phyloP scores from a whole-genome alignment of 306 rosid species.

The Fragaria vesca region DNA sequence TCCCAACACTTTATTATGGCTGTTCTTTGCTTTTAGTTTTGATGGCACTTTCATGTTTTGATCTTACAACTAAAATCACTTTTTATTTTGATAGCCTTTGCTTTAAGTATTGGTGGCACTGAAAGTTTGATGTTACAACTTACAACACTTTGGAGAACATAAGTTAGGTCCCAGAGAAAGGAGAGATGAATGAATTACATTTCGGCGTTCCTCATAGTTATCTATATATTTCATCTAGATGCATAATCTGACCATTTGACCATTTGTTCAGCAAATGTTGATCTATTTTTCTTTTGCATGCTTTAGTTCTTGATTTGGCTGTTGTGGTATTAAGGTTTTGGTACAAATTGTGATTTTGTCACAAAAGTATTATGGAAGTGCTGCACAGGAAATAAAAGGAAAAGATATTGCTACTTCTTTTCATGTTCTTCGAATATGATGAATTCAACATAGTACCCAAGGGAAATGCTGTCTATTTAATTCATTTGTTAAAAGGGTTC shows the following conservation, averaged over 20 bases:
- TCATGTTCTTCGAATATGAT: not conserved
- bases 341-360: not conserved
- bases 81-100: not conserved
- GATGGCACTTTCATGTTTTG: not conserved
- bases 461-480: not conserved
- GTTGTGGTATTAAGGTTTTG: not conserved
- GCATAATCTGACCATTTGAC: not conserved
- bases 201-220: not conserved
- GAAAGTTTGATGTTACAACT: not conserved
- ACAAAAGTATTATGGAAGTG: not conserved
- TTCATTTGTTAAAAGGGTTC: no score
- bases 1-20: not conserved
- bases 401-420: not conserved
- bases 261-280: not conserved
- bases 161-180: not conserved
- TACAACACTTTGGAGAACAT: not conserved
- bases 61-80: not conserved
- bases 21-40: not conserved
- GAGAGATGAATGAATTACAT: not conserved
- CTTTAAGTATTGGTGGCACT: not conserved
- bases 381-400: not conserved
- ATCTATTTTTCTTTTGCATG: not conserved
- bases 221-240: not conserved
- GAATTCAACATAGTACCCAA: not conserved
- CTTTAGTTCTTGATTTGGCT: not conserved